Evolutionary conservation across 1,284 basidiomycete species (phyloP), one percentile per base, ranked within the genome.

Genomic region (Rhodotorula glutinis): DNA sequence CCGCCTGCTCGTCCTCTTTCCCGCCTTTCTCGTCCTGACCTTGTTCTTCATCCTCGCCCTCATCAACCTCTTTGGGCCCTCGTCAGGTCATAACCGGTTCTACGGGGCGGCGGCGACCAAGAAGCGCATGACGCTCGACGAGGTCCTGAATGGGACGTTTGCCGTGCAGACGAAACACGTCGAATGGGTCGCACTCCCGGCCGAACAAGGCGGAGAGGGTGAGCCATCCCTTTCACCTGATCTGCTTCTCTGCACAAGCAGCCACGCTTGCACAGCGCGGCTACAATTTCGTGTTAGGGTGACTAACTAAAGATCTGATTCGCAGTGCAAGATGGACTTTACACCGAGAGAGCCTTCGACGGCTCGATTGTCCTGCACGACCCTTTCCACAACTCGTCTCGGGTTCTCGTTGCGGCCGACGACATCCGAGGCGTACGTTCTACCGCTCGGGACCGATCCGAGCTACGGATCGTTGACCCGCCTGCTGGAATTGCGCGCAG

Each of bases 131-230:
- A 61, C 52, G 21, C 38, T 62, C 23, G 67, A 69, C 19, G 66
- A 92, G 77, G 79, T 94, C 56, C 91, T 91, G 80, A 93, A 94
- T 75, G 91, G 91, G 7, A 95, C 92, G 0, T 96, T 95, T 76
- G 70, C 60, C 16, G 78, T 82, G 4, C 74, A 82, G 7, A 76
- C 75, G 17, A 81, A 82, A 53, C 75, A 75, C 40, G 78, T 94
- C 40, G 82, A 86, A 55, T 96, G 93, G 93, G 87, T 96, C 40
- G 85, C 87, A 21, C 27, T 23, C 8, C 4, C 30, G n/a, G 43
- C 27, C 11, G 23, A 21, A 4, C 14, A 29, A 27, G 13, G 8
- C 38, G 8, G 16, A 17, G 7, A n/a, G 21, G 46, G 21, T 59
- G 29, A 46, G n/a, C 29, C 7, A 7, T 5, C 33, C 33, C 33